Evolutionary conservation across 129 eudicot genomes (phyloP), one percentile per base, ranked within the genome.

Genomic region (Deinandra increscens): DNA sequence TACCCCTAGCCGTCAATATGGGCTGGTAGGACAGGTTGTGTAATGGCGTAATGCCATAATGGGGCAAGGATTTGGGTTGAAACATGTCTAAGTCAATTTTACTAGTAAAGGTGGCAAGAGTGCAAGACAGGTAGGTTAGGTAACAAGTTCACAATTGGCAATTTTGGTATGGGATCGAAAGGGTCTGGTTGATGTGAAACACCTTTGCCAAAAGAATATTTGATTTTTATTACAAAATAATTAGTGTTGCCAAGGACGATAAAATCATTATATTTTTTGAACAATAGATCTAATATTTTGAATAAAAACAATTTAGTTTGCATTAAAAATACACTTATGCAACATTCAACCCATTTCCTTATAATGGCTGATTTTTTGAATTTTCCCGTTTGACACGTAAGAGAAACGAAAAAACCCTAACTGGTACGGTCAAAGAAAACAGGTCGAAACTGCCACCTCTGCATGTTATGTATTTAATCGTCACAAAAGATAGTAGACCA

Each of bases 381-480:
- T 39, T 37, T 62, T 9, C 29, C 29, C 13, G 33, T 62, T 39
- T 63, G n/a, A 10, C 68, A 29, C 6, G 6, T 20, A 2, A 9
- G 15, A 63, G 26, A 17, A 38, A 2, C 39, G 5, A 11, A 3
- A 19, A 37, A 64, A 43, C 19, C 51, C 45, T 10, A 33, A 19
- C 3, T 2, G 13, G 6, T 26, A 12, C 31, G 7, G 19, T 19
- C 31, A 51, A 51, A 19, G 53, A 4, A 17, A 51, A 51, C 12
- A n/a, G 13, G 59, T 20, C 31, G 13, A 51, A 51, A 51, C 6
- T 51, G 26, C 17, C 26, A 36, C 54, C 26, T 64, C 23, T 54
- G 38, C 41, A 20, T 70, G 34, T 55, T 55, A 55, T 70, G 18
- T 4, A 38, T 22, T 15, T 42, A 29, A 43, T 71, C 20, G 59